Evolutionary conservation across 768 basidiomycete species (phyloP).

Genomic region (Boletus vermiculosoides): DNA sequence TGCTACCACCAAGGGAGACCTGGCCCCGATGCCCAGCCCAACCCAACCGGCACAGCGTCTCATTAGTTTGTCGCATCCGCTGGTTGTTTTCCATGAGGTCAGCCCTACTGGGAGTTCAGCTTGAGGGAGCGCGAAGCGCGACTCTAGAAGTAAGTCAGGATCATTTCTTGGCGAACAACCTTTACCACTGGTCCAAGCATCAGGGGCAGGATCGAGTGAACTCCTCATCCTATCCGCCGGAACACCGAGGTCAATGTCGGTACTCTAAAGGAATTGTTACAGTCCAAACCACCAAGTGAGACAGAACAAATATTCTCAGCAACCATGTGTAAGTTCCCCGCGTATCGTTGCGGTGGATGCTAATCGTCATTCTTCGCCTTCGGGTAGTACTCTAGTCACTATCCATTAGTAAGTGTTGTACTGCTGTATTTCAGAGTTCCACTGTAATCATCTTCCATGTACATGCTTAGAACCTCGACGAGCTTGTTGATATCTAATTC

Average conservation of each 20-base stretch:
- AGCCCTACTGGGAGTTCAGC: too few relatives aligned
- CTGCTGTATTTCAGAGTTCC: not conserved
- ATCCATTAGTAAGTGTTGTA: constrained; percentile 18
- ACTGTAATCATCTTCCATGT: not conserved
- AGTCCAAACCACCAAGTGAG: not conserved
- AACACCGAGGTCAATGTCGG: constrained; percentile 11
- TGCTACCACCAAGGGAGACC: too few relatives aligned
- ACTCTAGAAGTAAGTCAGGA: not conserved
- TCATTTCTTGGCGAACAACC: constrained; percentile 11
- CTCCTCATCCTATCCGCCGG: constrained; percentile 9
- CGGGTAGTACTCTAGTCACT: constrained; percentile 25
- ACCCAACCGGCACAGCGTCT: too few relatives aligned
- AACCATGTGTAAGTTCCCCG: constrained; percentile 15
- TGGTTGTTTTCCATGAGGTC: too few relatives aligned
- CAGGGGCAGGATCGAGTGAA: not conserved
- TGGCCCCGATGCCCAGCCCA: too few relatives aligned
- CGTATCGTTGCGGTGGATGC: not conserved
- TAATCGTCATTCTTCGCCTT: not conserved
- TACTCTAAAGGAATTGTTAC: not conserved
- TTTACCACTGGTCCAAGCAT: constrained; percentile 1
- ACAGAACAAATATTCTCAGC: constrained; percentile 15
- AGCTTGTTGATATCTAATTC: constrained; percentile 20
- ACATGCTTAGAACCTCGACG: constrained; percentile 22
- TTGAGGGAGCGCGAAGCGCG: too few relatives aligned
- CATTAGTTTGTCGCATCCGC: too few relatives aligned